Percentiles rank a stretch among this genome's conserved stretches.
These are phyloP conservation scores for Cystoisospora suis DNA, from an alignment of 169 alveolate genomes.

Conservation along the genomic window DNA sequence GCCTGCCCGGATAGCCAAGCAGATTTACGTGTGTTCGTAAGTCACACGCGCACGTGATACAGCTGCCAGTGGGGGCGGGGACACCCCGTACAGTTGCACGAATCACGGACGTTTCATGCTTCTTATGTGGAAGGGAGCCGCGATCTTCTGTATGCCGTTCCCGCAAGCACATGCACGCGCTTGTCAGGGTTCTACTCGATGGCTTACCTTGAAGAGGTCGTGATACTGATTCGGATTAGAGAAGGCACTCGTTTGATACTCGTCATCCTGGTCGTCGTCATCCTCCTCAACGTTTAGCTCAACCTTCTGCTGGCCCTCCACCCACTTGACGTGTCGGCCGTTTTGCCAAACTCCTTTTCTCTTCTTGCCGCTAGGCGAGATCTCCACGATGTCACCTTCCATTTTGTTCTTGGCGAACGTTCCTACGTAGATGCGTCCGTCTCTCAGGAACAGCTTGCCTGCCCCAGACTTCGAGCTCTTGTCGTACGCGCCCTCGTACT, in stretches of 20 bases:
- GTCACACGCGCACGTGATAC: no score
- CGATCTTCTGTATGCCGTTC: neutral
- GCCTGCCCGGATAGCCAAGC: no score
- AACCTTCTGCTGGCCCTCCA: neutral
- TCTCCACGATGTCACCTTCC: slow-evolving; percentile 67
- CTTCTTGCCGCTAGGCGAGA: slow-evolving; percentile 75
- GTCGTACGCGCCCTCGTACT: slow-evolving; percentile 73
- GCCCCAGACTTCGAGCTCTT: slow-evolving; percentile 73
- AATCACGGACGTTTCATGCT: no score
- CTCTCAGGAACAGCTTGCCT: slow-evolving; percentile 75
- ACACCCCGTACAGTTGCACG: no score
- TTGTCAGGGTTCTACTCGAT: no score
- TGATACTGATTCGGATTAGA: slow-evolving; percentile 1
- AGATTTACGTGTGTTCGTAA: no score
- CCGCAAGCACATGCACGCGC: neutral
- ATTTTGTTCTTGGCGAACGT: slow-evolving; percentile 34
- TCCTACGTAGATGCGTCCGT: slow-evolving; percentile 79
- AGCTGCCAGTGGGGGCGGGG: no score
- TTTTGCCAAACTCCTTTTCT: slow-evolving; percentile 32
- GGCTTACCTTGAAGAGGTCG: slow-evolving; percentile 1
- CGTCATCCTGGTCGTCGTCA: neutral
- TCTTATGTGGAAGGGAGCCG: no score
- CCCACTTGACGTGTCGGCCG: slow-evolving; percentile 26
- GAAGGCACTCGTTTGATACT: slow-evolving; percentile 10
- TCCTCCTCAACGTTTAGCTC: neutral